A percentile compares a stretch with the other conserved stretches of the same genome.
Evolutionary conservation across 768 basidiomycete genomes (phyloP).

Genomic region (Porphyrellus cyaneotinctus): DNA sequence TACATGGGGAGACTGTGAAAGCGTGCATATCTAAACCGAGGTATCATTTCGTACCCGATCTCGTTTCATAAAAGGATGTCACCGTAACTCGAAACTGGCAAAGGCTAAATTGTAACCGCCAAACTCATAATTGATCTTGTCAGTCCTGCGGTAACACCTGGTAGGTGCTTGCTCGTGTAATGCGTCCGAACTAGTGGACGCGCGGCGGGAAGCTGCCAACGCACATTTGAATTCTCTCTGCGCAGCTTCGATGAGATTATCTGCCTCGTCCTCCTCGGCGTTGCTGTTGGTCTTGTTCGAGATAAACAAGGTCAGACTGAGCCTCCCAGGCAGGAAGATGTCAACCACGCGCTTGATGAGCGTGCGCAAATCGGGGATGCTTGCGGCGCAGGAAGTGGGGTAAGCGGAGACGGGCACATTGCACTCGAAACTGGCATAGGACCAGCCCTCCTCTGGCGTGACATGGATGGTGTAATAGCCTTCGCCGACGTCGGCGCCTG

Average conservation of each 20-base stretch:
- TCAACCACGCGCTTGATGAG: constrained; percentile 84
- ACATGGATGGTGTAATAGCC: constrained; percentile 99
- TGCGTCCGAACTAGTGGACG: constrained; percentile 19
- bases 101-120: constrained; percentile 89
- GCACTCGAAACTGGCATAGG: constrained; percentile 98
- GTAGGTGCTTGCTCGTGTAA: constrained; percentile 19
- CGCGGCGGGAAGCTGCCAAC: constrained; percentile 34
- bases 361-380: constrained; percentile 71
- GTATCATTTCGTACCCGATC: constrained; percentile 17
- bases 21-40: constrained; percentile 20
- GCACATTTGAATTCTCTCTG: constrained; percentile 73
- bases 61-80: constrained; percentile 15
- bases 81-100: constrained; percentile 71
- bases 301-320: constrained; percentile 89
- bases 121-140: constrained; percentile 98
- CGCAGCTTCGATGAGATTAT: constrained; percentile 61
- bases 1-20: constrained; percentile 8
- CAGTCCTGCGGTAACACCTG: constrained; percentile 70
- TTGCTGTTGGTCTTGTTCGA: constrained; percentile 54
- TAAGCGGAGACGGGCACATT: constrained; percentile 70
- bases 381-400: constrained; percentile 26
- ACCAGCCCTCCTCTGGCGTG: constrained; percentile 97
- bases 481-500: constrained; percentile 47
- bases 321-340: constrained; percentile 87
- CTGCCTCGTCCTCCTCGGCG: constrained; percentile 43